These are phyloP conservation scores for Fusarium tupiense DNA, from an alignment of 2,329 filamentous ascomycete species.

Conservation along the genomic window DNA sequence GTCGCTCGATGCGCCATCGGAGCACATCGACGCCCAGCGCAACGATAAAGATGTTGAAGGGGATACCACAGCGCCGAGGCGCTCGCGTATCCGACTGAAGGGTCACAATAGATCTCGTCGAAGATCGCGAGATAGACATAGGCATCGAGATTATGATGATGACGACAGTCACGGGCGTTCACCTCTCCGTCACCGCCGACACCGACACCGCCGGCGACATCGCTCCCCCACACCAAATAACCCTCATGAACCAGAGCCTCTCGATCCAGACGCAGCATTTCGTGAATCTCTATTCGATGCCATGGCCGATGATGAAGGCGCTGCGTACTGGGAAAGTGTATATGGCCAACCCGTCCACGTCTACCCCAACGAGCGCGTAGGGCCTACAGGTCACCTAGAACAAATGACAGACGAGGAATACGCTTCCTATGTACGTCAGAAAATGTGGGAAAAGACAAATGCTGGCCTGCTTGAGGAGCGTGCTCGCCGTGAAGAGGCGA, in stretches of 20 bases:
- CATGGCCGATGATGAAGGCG: slow-evolving; percentile 95
- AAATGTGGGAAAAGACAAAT: slow-evolving; percentile 97
- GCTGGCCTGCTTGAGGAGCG: slow-evolving; percentile 84
- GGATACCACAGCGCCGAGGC: slow-evolving; percentile 42
- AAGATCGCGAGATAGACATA: slow-evolving; percentile 33
- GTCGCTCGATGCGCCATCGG: slow-evolving; percentile 6
- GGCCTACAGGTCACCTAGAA: slow-evolving; percentile 70
- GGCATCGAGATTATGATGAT: slow-evolving; percentile 32
- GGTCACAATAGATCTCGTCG: slow-evolving; percentile 42
- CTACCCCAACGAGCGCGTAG: slow-evolving; percentile 65
- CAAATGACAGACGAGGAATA: slow-evolving; percentile 95
- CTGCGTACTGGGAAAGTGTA: slow-evolving; percentile 93
- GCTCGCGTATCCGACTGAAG: slow-evolving; percentile 50
- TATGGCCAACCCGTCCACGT: slow-evolving; percentile 94
- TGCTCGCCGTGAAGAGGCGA: slow-evolving; percentile 66
- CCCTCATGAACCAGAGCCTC: slow-evolving; percentile 56
- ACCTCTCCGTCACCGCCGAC: slow-evolving; percentile 45
- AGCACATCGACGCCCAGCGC: slow-evolving; percentile 3
- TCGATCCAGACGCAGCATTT: slow-evolving; percentile 81
- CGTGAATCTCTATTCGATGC: slow-evolving; percentile 96
- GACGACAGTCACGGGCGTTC: slow-evolving; percentile 33
- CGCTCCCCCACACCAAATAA: slow-evolving; percentile 59
- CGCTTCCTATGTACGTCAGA: slow-evolving; percentile 80
- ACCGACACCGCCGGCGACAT: slow-evolving; percentile 47
- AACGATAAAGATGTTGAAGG: slow-evolving; percentile 28